phyloP scores from a whole-genome alignment of 495 filamentous ascomycete genomes.

The Daldinia childiae region DNA sequence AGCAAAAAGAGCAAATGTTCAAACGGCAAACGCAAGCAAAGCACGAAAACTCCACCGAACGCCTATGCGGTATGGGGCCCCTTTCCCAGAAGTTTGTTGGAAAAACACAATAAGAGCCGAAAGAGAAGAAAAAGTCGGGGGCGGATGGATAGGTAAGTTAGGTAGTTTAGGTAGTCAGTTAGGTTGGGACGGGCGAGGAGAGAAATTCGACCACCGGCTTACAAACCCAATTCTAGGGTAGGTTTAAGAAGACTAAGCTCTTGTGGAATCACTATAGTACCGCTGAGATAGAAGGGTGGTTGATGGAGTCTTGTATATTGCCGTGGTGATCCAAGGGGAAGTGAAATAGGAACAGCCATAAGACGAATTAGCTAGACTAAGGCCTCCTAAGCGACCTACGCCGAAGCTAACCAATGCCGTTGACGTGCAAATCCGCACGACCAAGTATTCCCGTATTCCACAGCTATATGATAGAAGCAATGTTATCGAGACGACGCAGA shows the following conservation, averaged over 20 bases:
- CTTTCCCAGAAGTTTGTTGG: slow-evolving; percentile 18
- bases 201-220: background rate
- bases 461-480: slow-evolving; percentile 10
- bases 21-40: slow-evolving; percentile 1
- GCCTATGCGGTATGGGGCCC: slow-evolving; percentile 42
- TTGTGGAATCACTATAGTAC: slow-evolving; percentile 26
- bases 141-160: background rate
- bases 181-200: slow-evolving; percentile 10
- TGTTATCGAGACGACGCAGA: background rate
- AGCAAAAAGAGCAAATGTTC: slow-evolving; percentile 5
- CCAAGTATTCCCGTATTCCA: slow-evolving; percentile 10
- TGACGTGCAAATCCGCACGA: background rate
- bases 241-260: background rate
- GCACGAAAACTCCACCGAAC: slow-evolving; percentile 39
- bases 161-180: background rate
- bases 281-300: slow-evolving; percentile 18
- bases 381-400: slow-evolving; percentile 13
- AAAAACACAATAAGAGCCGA: slow-evolving; percentile 6
- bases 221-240: slow-evolving; percentile 6
- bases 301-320: slow-evolving; percentile 21
- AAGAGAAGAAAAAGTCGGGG: background rate
- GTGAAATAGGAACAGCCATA: slow-evolving; percentile 19
- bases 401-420: slow-evolving; percentile 11
- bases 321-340: slow-evolving; percentile 19
- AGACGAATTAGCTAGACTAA: slow-evolving; percentile 18